Conservation (phyloP, 2,329 filamentous ascomycete genomes). For the Fonsecaea pedrosoi region DNA sequence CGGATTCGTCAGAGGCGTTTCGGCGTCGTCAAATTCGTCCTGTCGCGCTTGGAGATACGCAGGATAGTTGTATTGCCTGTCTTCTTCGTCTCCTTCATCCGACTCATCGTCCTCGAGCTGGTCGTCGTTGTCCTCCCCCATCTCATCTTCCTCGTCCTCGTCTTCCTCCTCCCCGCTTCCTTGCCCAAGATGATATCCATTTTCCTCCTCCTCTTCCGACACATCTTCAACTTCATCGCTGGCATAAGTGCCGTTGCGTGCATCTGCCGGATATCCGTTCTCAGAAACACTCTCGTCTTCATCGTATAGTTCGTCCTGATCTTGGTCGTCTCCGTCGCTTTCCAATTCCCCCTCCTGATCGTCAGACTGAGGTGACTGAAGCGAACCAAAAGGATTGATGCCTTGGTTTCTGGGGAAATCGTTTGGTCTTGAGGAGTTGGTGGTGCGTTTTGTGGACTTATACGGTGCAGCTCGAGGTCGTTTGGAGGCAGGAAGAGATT, state of each 20-base stretch:
- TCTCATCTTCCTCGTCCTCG: neutral
- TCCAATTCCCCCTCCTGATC: constrained; percentile 21
- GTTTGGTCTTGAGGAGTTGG: constrained; percentile 6
- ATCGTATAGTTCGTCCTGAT: constrained; percentile 23
- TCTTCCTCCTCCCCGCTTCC: constrained; percentile 1
- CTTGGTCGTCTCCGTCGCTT: constrained; percentile 24
- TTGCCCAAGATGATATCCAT: neutral
- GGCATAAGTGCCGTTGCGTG: constrained; percentile 6
- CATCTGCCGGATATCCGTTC: neutral
- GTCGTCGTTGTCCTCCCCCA: neutral
- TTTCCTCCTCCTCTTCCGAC: neutral
- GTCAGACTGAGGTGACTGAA: constrained; percentile 21
- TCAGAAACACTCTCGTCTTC: constrained; percentile 15
- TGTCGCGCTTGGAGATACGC: neutral
- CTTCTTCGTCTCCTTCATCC: constrained; percentile 25
- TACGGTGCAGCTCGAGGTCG: constrained; percentile 16
- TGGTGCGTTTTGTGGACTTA: neutral
- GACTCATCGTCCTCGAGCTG: constrained; percentile 7
- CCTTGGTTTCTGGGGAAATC: neutral
- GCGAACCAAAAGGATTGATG: constrained; percentile 17
- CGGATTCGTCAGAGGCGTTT: constrained; percentile 31
- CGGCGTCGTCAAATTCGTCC: constrained; percentile 24
- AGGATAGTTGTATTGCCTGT: constrained; percentile 13
- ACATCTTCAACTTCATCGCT: constrained; percentile 26
- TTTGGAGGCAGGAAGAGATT: constrained; percentile 14